These are phyloP conservation scores for Schwanniomyces polymorphus DNA, from an alignment of 805 yeast species.

Conservation along the genomic window DNA sequence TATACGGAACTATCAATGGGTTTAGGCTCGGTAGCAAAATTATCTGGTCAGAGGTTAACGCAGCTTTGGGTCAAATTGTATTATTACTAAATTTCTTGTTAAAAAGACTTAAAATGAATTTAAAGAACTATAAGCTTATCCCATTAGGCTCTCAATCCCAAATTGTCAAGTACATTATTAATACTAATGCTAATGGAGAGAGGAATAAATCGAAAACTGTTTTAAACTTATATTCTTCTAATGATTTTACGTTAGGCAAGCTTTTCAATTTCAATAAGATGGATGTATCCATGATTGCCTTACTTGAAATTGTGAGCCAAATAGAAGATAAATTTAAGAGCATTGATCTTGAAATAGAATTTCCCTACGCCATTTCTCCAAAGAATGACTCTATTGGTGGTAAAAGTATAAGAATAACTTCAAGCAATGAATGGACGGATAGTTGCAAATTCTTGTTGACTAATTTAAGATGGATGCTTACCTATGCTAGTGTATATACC, in stretches of 20 bases:
- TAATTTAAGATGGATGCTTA: conserved; percentile 77
- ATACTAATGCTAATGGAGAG: conserved; percentile 1
- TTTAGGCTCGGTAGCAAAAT: conserved; percentile 75
- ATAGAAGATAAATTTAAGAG: conserved; percentile 45
- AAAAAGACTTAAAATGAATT: conserved; percentile 52
- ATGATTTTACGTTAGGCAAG: conserved; percentile 72
- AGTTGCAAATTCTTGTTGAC: conserved; percentile 83
- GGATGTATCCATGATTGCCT: conserved; percentile 79
- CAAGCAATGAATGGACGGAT: conserved; percentile 84
- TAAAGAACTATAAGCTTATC: conserved; percentile 61
- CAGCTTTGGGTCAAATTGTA: conserved; percentile 85
- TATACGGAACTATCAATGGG: conserved; percentile 86
- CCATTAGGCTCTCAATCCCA: conserved; percentile 87
- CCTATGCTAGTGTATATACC: conserved; percentile 56
- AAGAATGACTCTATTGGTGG: conserved; percentile 72
- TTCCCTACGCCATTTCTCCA: conserved; percentile 69
- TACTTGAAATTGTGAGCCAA: conserved; percentile 60
- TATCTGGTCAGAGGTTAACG: conserved; percentile 89
- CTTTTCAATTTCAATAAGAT: conserved; percentile 71
- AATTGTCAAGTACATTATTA: conserved; percentile 53
- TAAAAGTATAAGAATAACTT: conserved; percentile 66
- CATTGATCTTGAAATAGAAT: conserved; percentile 55
- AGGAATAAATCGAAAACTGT: conserved; percentile 32
- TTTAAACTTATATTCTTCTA: conserved; percentile 62
- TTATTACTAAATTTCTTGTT: conserved; percentile 66